phyloP scores from a whole-genome alignment of 192 early-diverging fungal species.

The Obelidium mucronatum region DNA sequence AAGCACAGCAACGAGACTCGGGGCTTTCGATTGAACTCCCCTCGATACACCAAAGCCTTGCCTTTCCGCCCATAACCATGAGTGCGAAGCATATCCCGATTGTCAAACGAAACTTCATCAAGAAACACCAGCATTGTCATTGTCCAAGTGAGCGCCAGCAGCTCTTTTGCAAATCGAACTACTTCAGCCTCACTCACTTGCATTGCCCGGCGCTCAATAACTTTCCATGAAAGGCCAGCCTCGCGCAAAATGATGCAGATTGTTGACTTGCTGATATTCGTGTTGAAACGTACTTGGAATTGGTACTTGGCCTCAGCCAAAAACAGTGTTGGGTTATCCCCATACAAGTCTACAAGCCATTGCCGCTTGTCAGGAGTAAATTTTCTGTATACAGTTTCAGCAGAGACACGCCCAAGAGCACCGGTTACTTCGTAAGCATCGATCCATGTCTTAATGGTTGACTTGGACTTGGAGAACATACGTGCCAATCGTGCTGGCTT shows the following conservation, averaged over 20 bases:
- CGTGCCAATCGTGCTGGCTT: not conserved
- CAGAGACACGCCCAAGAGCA: not conserved
- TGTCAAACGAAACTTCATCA: constrained; percentile 42
- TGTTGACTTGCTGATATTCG: not conserved
- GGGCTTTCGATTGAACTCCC: constrained; percentile 27
- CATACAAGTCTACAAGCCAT: constrained; percentile 18
- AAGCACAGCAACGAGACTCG: constrained; percentile 36
- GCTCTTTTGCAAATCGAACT: constrained; percentile 24
- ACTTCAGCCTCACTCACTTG: constrained; percentile 34
- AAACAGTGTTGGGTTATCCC: not conserved
- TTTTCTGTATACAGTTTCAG: not conserved
- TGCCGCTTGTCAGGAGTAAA: not conserved
- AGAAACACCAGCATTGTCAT: constrained; percentile 30
- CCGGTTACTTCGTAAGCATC: not conserved
- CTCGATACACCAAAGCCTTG: constrained; percentile 9
- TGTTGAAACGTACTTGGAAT: not conserved
- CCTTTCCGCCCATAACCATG: constrained; percentile 27
- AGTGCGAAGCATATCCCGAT: constrained; percentile 15
- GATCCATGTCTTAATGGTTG: constrained; percentile 22
- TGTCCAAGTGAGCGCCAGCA: not conserved
- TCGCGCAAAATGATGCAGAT: constrained; percentile 8
- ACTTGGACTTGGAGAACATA: not conserved
- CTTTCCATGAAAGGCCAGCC: constrained; percentile 25
- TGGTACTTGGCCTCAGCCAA: not conserved
- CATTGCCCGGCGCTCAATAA: constrained; percentile 28